These are phyloP conservation scores for Saprolegnia parasitica DNA, from an alignment of 352 stramenopile genomes.

Conservation along the genomic window DNA sequence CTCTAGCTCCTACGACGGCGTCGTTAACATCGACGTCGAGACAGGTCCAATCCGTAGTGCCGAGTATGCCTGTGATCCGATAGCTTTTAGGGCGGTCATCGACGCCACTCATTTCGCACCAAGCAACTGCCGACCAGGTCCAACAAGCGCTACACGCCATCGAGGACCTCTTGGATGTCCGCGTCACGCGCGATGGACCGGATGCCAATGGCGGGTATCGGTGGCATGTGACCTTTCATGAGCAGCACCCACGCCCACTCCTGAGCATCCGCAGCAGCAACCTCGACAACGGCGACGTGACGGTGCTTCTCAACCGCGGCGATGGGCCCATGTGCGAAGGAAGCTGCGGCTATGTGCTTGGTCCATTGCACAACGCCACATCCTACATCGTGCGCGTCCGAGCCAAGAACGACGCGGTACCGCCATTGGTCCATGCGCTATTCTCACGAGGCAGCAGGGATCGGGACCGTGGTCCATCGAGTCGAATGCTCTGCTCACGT, in stretches of 20 bases:
- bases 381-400: conserved; percentile 17
- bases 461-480: conserved; percentile 10
- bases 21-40: conserved; percentile 11
- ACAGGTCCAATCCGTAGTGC: neutral
- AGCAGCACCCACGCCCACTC: neutral
- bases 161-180: neutral
- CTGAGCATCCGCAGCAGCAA: neutral
- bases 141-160: neutral
- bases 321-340: neutral
- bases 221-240: conserved; percentile 22
- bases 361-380: neutral
- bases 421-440: neutral
- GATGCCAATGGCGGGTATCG: conserved; percentile 2
- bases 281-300: conserved; percentile 7
- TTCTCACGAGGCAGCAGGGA: neutral
- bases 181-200: conserved; percentile 4
- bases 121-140: neutral
- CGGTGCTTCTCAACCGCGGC: neutral
- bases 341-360: neutral
- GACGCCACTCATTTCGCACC: conserved; percentile 2
- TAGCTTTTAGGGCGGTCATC: neutral
- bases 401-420: neutral
- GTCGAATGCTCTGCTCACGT: neutral
- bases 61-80: neutral
- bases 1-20: conserved; percentile 13